These are phyloP conservation scores for Fusarium newnesense DNA, from an alignment of 2,329 filamentous ascomycete species.

Conservation along the genomic window DNA sequence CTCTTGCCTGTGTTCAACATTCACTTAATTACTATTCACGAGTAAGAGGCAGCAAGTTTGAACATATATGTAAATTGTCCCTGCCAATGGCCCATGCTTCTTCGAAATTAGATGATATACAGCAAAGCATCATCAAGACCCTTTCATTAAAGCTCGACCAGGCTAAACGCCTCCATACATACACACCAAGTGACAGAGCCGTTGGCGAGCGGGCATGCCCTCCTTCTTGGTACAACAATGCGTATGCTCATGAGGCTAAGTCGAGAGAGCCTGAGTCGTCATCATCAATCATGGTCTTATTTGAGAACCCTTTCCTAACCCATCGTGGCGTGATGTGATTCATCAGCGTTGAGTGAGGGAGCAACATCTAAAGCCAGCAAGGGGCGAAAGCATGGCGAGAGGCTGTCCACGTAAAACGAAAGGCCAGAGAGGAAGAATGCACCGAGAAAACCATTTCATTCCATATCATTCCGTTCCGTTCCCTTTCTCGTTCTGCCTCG, in stretches of 20 bases:
- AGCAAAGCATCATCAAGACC: slow-evolving; percentile 40
- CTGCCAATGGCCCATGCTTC: slow-evolving; percentile 38
- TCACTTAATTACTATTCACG: not conserved
- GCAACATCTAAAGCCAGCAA: slow-evolving; percentile 40
- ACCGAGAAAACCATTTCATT: slow-evolving; percentile 8
- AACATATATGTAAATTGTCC: slow-evolving; percentile 41
- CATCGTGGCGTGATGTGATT: slow-evolving; percentile 14
- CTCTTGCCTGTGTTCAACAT: not conserved
- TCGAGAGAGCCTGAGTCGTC: slow-evolving; percentile 19
- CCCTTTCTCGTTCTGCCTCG: slow-evolving; percentile 31
- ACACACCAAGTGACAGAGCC: slow-evolving; percentile 21
- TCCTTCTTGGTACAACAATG: slow-evolving; percentile 24
- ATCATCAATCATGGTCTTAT: slow-evolving; percentile 37
- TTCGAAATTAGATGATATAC: slow-evolving; percentile 46
- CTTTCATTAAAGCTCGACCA: slow-evolving; percentile 35
- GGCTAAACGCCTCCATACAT: slow-evolving; percentile 22
- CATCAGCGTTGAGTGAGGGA: not conserved
- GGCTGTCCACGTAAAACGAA: slow-evolving; percentile 21
- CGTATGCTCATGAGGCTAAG: slow-evolving; percentile 14
- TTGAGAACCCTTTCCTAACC: slow-evolving; percentile 24
- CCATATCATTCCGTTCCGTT: slow-evolving; percentile 4
- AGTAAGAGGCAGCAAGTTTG: slow-evolving; percentile 7
- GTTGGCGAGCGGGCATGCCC: slow-evolving; percentile 12
- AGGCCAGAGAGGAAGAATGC: slow-evolving; percentile 31
- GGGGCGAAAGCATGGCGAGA: slow-evolving; percentile 30